These are phyloP conservation scores for Spinacia oleracea DNA, from an alignment of 179 eudicot genomes.

Conservation along the genomic window DNA sequence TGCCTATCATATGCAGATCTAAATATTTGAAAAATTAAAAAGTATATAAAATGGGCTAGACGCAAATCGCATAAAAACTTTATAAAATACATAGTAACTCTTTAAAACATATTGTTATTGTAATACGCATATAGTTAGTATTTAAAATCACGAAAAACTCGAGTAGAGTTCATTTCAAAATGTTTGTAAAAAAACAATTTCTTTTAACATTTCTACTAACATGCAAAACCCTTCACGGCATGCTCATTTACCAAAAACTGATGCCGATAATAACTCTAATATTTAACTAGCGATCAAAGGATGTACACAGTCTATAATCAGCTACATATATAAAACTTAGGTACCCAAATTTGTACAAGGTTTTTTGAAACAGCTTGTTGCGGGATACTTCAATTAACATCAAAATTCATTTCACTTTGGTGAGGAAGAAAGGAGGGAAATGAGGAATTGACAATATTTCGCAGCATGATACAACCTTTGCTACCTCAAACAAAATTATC, in stretches of 20 bases:
- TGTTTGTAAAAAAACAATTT: too few relatives aligned
- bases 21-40: too few relatives aligned
- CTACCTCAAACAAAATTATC: conserved; percentile 18
- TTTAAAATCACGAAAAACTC: too few relatives aligned
- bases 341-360: background rate
- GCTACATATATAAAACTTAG: background rate
- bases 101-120: too few relatives aligned
- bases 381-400: background rate
- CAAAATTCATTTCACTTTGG: background rate
- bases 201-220: background rate
- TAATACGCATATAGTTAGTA: too few relatives aligned
- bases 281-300: background rate
- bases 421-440: too few relatives aligned
- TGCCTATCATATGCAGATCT: too few relatives aligned
- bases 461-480: background rate
- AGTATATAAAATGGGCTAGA: too few relatives aligned
- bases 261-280: background rate
- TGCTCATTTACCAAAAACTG: background rate
- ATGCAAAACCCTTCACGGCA: background rate
- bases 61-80: too few relatives aligned
- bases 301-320: conserved; percentile 2
- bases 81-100: too few relatives aligned
- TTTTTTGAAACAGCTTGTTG: background rate
- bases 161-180: too few relatives aligned
- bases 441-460: background rate